phyloP scores from a whole-genome alignment of 768 basidiomycete species.

The Naganishia friedmannii region DNA sequence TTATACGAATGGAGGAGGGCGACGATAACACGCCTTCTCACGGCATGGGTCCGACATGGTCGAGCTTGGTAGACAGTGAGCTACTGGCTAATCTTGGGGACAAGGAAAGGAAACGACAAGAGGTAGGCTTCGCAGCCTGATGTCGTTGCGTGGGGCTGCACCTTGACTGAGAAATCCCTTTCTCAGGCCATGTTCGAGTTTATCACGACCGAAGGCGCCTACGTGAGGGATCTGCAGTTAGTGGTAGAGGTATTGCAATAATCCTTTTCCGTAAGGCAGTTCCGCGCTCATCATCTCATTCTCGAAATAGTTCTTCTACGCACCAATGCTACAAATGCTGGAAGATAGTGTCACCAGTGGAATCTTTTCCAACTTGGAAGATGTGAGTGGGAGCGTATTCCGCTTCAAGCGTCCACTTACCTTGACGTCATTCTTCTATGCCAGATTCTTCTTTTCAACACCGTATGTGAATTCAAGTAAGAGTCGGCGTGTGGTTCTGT shows the following conservation, averaged over 20 bases:
- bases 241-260: slow-evolving; percentile 71
- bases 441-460: slow-evolving; percentile 74
- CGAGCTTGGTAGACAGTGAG: slow-evolving; percentile 79
- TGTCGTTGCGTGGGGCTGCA: neutral
- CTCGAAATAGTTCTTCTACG: slow-evolving; percentile 74
- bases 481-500: neutral
- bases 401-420: neutral
- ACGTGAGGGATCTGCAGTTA: slow-evolving; percentile 85
- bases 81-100: slow-evolving; percentile 76
- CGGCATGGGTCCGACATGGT: slow-evolving; percentile 69
- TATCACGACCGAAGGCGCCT: slow-evolving; percentile 82
- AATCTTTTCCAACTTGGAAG: slow-evolving; percentile 91
- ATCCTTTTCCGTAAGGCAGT: neutral
- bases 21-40: neutral
- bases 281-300: too few relatives aligned
- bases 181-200: slow-evolving; percentile 87
- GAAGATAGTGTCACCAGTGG: slow-evolving; percentile 73
- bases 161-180: neutral
- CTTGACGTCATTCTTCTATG: neutral
- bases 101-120: slow-evolving; percentile 79
- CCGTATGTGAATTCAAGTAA: slow-evolving; percentile 56
- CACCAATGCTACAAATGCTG: slow-evolving; percentile 67
- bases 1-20: slow-evolving; percentile 20
- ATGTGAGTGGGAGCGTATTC: slow-evolving; percentile 48
- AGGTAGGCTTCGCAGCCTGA: slow-evolving; percentile 56